Evolutionary conservation across 306 rosid species (phyloP), one percentile per base, ranked within the genome.

Genomic region (Oemleria cerasiformis): DNA sequence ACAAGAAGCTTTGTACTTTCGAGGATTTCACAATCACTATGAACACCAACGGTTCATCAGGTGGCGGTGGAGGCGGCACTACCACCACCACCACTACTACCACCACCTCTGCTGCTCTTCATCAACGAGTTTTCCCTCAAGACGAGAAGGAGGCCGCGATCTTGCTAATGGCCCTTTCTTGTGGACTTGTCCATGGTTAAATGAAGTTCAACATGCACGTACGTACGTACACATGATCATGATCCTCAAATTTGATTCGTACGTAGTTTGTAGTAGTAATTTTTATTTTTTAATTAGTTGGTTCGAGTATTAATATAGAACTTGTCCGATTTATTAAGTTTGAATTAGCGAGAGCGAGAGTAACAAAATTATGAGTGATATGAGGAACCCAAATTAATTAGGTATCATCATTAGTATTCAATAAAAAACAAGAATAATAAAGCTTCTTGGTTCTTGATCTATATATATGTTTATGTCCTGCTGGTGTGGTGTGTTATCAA

Each of bases 91-190:
- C 49, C 42, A 13, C 72, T 1, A 3, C 73, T 0, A 41, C 48
- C 36, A 19, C 72, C 20, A 20, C 23, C 42, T 42, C 55, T n/a
- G 47, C 91, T 42, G 65, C 86, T 49, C 66, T 87, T 61, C 88
- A 89, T 61, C 88, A 89, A 62, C 85, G 86, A 68, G 95, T 86
- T 72, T 94, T 91, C 83, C 98, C 98, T 58, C 98, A 87, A 74
- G 98, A 94, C 12, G 98, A 94, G 90, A 94, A 80, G 77, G 98
- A 94, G 58, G 98, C 98, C 11, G 98, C 98, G 0, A 91, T 91
- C 67, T 71, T 94, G 48, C 92, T 94, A 40, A 94, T 94, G 98
- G 90, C 98, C 69, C 68, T 94, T 73, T 94, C 98, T 66, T 89
- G 90, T 73, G 97, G 96, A 66, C 83, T 94, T n/a, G 87, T 91